These are phyloP conservation scores for Tillandsia fasciculata DNA, from an alignment of 176 grass and related monocot species.

Conservation along the genomic window DNA sequence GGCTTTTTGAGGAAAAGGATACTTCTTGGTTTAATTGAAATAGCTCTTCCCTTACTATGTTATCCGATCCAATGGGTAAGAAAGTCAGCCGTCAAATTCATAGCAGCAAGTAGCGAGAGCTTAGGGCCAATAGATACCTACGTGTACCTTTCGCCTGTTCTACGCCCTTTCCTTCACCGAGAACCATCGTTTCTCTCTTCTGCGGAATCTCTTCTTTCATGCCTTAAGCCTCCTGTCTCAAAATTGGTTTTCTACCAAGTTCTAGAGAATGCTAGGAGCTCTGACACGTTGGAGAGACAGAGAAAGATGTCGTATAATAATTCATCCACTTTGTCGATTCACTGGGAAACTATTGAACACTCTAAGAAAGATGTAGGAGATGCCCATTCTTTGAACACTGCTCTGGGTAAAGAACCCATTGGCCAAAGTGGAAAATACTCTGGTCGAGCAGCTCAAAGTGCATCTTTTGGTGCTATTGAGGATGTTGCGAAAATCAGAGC, in stretches of 20 bases:
- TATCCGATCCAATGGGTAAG: slow-evolving; percentile 93
- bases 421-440: slow-evolving; percentile 32
- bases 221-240: slow-evolving; percentile 72
- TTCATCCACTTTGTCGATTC: slow-evolving; percentile 23
- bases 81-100: slow-evolving; percentile 63
- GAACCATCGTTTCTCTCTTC: slow-evolving; percentile 66
- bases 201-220: slow-evolving; percentile 61
- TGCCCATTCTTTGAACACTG: slow-evolving; percentile 31
- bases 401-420: slow-evolving; percentile 40
- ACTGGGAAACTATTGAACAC: slow-evolving; percentile 42
- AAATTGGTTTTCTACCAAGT: slow-evolving; percentile 77
- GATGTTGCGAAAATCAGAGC: slow-evolving; percentile 35
- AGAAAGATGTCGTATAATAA: slow-evolving; percentile 49
- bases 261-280: slow-evolving; percentile 65
- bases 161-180: slow-evolving; percentile 64
- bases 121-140: slow-evolving; percentile 84
- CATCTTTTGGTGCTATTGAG: slow-evolving; percentile 14
- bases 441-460: slow-evolving; percentile 22
- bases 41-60: slow-evolving; percentile 62
- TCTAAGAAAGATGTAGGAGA: slow-evolving; percentile 19
- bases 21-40: slow-evolving; percentile 71
- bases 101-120: slow-evolving; percentile 68
- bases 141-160: slow-evolving; percentile 74
- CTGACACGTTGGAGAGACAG: slow-evolving; percentile 46
- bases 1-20: slow-evolving; percentile 76